Evolutionary conservation across 192 early-diverging fungal genomes (phyloP).

Genomic region (Entomortierella chlamydospora): DNA sequence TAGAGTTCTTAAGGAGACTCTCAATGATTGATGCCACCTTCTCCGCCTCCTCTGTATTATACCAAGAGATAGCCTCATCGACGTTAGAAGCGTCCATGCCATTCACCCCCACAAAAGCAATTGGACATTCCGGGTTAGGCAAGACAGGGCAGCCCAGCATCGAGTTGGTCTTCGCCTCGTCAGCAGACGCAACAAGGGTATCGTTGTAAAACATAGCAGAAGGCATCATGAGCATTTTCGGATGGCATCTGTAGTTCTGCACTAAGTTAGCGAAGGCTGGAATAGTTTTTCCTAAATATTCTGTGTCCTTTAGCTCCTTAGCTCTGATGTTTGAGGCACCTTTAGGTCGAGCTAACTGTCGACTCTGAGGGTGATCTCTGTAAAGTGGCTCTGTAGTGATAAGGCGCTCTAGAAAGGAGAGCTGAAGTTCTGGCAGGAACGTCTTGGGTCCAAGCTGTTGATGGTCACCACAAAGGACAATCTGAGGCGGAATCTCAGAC

Average conservation of each 20-base stretch:
- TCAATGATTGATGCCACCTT: conserved; percentile 56
- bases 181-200: conserved; percentile 55
- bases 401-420: conserved; percentile 62
- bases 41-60: conserved; percentile 59
- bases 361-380: conserved; percentile 55
- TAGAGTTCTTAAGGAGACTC: conserved; percentile 23
- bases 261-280: conserved; percentile 58
- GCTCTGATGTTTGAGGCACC: not conserved
- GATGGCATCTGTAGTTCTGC: conserved; percentile 64
- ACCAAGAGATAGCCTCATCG: conserved; percentile 61
- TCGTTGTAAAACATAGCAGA: conserved; percentile 63
- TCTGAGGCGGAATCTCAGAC: conserved; percentile 36
- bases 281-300: conserved; percentile 36
- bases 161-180: conserved; percentile 32
- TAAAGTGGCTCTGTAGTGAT: conserved; percentile 55
- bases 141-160: conserved; percentile 52
- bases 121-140: conserved; percentile 60
- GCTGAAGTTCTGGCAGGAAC: conserved; percentile 44
- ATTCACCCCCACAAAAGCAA: conserved; percentile 61
- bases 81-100: conserved; percentile 57
- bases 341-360: conserved; percentile 32
- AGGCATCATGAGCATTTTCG: conserved; percentile 63
- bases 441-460: conserved; percentile 64
- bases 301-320: conserved; percentile 14
- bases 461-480: conserved; percentile 68